These are phyloP conservation scores for Penstemon newberryi DNA, from an alignment of 257 asterid genomes.

Conservation along the genomic window DNA sequence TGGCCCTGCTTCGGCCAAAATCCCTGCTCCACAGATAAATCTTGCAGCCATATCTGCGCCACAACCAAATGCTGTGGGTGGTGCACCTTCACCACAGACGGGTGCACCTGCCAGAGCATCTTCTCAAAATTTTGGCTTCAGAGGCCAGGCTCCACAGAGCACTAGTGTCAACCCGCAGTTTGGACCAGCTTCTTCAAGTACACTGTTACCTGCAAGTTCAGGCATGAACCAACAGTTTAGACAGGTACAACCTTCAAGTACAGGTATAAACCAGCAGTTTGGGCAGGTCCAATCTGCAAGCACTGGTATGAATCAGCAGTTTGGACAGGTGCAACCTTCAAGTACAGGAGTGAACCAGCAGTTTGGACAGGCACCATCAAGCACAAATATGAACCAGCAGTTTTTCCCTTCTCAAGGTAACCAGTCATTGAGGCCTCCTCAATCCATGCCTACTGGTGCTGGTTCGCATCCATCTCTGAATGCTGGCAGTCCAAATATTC, in stretches of 20 bases:
- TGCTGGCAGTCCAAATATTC: constrained; percentile 41
- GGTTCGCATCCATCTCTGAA: constrained; percentile 53
- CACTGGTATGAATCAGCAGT: constrained; percentile 27
- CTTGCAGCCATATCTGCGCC: constrained; percentile 52
- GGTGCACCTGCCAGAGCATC: constrained; percentile 38
- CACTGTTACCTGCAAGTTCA: constrained; percentile 38
- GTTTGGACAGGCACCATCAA: constrained; percentile 50
- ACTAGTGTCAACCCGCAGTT: constrained; percentile 41
- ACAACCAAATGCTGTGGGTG: constrained; percentile 50
- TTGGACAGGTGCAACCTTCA: constrained; percentile 27
- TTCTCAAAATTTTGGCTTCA: constrained; percentile 53
- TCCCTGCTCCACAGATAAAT: constrained; percentile 87
- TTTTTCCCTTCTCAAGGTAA: constrained; percentile 57
- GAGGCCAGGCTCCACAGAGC: constrained; percentile 48
- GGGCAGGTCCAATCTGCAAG: constrained; percentile 41
- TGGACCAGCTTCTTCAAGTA: constrained; percentile 46
- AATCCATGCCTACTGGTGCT: constrained; percentile 44
- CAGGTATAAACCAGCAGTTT: constrained; percentile 29
- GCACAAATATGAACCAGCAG: constrained; percentile 57
- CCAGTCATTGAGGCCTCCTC: constrained; percentile 53
- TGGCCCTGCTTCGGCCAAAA: constrained; percentile 86
- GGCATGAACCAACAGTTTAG: constrained; percentile 62
- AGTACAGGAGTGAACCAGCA: constrained; percentile 44
- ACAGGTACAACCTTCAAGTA: constrained; percentile 28
- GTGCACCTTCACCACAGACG: constrained; percentile 49